These are phyloP conservation scores for Fusarium incarnatum DNA, from an alignment of 2,329 filamentous ascomycete genomes.

Conservation along the genomic window DNA sequence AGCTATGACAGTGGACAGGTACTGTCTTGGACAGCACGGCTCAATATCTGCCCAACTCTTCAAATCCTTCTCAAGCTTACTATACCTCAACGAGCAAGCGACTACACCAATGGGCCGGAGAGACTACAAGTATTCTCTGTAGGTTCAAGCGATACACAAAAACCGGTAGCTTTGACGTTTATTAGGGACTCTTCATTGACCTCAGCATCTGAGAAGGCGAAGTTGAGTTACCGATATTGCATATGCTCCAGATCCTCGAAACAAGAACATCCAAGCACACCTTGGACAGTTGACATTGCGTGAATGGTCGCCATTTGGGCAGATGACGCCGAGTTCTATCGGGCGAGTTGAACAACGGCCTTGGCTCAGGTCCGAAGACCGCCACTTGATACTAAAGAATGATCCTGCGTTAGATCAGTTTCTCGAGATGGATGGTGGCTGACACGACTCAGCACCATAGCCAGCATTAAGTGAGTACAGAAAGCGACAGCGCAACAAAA, in stretches of 20 bases:
- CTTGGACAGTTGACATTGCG: background rate
- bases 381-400: background rate
- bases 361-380: background rate
- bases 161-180: background rate
- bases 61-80: background rate
- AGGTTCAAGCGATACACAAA: background rate
- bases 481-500: background rate
- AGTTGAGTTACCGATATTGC: background rate
- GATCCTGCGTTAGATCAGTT: background rate
- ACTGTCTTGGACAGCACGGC: background rate
- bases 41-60: background rate
- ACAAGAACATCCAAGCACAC: background rate
- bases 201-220: no score
- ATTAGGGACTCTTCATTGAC: background rate
- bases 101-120: no score
- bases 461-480: background rate
- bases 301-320: background rate
- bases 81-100: background rate
- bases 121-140: no score
- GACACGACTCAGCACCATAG: background rate
- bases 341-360: background rate
- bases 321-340: slow-evolving; percentile 7
- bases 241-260: background rate
- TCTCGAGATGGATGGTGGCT: background rate
- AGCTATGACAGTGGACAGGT: background rate